phyloP scores from a whole-genome alignment of 2,329 filamentous ascomycete genomes.

The Tolypocladium ovalisporum region DNA sequence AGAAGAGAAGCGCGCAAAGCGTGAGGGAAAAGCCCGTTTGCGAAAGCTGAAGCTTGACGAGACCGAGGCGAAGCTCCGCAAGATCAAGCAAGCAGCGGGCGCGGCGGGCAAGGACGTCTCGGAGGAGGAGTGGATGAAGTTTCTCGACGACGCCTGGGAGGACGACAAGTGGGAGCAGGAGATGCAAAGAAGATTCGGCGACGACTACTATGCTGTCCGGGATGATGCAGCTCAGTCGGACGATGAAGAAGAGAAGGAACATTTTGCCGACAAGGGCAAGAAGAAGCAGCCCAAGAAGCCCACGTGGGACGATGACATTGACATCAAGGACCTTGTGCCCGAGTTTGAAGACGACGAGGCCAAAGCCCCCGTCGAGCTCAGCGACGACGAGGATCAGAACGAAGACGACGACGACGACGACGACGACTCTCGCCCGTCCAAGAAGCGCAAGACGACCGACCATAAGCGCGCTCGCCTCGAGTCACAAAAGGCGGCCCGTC shows the following conservation, averaged over 20 bases:
- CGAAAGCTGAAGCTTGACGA: slow-evolving; percentile 86
- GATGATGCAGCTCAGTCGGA: slow-evolving; percentile 57
- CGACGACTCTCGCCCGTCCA: slow-evolving; percentile 35
- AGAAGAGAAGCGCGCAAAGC: slow-evolving; percentile 62
- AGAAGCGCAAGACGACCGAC: slow-evolving; percentile 49
- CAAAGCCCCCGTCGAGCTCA: slow-evolving; percentile 42
- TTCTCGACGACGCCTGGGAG: slow-evolving; percentile 83
- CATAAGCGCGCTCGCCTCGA: slow-evolving; percentile 47
- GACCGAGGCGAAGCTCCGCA: slow-evolving; percentile 72
- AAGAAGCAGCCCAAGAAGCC: slow-evolving; percentile 43
- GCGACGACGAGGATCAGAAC: slow-evolving; percentile 27
- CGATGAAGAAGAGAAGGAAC: slow-evolving; percentile 52
- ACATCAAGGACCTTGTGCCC: slow-evolving; percentile 84
- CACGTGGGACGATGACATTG: slow-evolving; percentile 92
- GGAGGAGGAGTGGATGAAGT: slow-evolving; percentile 72
- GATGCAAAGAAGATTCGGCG: slow-evolving; percentile 81
- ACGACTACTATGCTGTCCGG: slow-evolving; percentile 78
- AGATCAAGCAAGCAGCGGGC: slow-evolving; percentile 84
- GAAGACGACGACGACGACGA: slow-evolving; percentile 26
- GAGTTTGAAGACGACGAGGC: slow-evolving; percentile 63
- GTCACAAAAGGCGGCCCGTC: slow-evolving; percentile 61
- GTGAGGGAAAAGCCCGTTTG: slow-evolving; percentile 72
- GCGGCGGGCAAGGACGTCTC: slow-evolving; percentile 53
- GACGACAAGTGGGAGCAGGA: slow-evolving; percentile 82
- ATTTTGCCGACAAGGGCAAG: slow-evolving; percentile 32